phyloP scores from a whole-genome alignment of 1,284 basidiomycete genomes.

The Vanrija humicola region DNA sequence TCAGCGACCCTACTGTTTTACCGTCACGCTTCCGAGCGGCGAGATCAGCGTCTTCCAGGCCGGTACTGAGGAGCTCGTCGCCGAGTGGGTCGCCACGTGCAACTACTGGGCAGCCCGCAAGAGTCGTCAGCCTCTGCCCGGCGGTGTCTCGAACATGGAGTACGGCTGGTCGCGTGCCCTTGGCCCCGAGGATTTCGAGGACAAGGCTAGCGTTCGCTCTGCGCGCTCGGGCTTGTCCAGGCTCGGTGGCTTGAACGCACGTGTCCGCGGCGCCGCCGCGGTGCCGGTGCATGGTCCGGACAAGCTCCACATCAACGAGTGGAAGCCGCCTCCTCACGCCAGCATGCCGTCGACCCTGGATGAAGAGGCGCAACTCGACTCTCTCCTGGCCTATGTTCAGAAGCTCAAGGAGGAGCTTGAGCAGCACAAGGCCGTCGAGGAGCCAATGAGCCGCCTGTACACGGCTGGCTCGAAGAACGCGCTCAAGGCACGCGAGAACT shows the following conservation, averaged over 20 bases:
- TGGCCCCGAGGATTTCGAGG: constrained; percentile 6
- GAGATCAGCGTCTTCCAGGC: constrained; percentile 95
- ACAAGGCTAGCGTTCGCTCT: constrained; percentile 3
- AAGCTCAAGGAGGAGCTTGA: constrained; percentile 73
- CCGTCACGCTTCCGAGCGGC: constrained; percentile 81
- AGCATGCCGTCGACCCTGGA: constrained; percentile 77
- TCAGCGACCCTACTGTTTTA: constrained; percentile 88
- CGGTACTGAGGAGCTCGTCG: constrained; percentile 92
- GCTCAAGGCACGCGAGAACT: constrained; percentile 76
- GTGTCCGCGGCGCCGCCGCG: constrained; percentile 42
- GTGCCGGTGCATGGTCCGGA: constrained; percentile 50
- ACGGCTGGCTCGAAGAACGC: constrained; percentile 68
- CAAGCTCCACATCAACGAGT: constrained; percentile 81
- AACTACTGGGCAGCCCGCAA: constrained; percentile 97
- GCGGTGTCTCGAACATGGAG: constrained; percentile 97
- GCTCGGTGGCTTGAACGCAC: constrained; percentile 9
- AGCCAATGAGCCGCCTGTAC: constrained; percentile 81
- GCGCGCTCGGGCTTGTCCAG: constrained; percentile 3
- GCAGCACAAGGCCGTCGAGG: constrained; percentile 75
- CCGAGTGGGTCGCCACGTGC: constrained; percentile 97
- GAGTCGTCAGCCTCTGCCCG: constrained; percentile 87
- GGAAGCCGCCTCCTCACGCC: constrained; percentile 84
- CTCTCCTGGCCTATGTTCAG: constrained; percentile 71
- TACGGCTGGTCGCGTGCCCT: constrained; percentile 83
- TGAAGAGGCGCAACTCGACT: constrained; percentile 86